A percentile compares a stretch with the other conserved stretches of the same genome.
These are phyloP conservation scores for Perilla frutescens DNA, from an alignment of 257 asterid genomes.

Conservation along the genomic window DNA sequence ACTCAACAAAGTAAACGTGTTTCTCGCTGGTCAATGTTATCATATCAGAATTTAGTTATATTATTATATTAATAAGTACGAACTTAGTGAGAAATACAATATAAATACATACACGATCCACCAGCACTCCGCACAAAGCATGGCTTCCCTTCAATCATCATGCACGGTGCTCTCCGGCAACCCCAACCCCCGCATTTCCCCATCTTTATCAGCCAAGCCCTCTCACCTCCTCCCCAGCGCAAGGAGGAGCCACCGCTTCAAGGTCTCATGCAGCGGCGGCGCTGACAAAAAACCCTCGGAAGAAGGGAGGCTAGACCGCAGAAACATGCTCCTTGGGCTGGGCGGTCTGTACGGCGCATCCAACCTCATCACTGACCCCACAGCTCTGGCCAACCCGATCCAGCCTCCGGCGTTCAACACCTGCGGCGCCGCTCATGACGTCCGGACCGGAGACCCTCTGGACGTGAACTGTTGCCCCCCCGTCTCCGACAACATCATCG, in stretches of 20 bases:
- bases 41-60: no score
- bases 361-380: constrained; percentile 29
- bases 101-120: no score
- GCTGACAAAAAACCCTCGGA: constrained; percentile 11
- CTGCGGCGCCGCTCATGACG: constrained; percentile 36
- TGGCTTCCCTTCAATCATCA: constrained; percentile 42
- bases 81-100: no score
- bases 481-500: constrained; percentile 21
- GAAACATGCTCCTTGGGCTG: constrained; percentile 48
- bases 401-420: constrained; percentile 39
- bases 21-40: no score
- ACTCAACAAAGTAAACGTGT: no score
- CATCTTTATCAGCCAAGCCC: constrained; percentile 35
- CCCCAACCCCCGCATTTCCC: constrained; percentile 9
- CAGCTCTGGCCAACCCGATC: constrained; percentile 40
- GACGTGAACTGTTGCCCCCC: constrained; percentile 60
- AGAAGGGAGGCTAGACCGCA: constrained; percentile 36
- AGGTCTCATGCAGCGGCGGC: constrained; percentile 37
- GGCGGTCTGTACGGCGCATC: constrained; percentile 46
- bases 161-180: constrained; percentile 11
- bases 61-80: no score
- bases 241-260: constrained; percentile 32
- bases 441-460: background rate
- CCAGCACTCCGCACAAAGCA: background rate
- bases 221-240: constrained; percentile 28